These are phyloP conservation scores for Fraxinus xanthoxyloides DNA, from an alignment of 305 asterid species.

Conservation along the genomic window DNA sequence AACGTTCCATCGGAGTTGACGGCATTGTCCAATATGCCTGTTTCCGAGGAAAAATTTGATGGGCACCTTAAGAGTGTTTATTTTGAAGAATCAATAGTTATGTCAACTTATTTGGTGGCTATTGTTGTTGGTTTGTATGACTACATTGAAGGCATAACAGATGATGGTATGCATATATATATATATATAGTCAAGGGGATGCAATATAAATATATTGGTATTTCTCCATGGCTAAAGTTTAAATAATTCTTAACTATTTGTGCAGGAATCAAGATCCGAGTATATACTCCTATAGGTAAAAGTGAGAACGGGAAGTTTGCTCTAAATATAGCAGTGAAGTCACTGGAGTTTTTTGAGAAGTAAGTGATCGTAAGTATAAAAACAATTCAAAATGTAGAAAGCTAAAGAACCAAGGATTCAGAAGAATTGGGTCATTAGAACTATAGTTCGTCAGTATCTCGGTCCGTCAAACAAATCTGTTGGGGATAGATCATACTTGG, in stretches of 20 bases:
- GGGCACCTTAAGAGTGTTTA: conserved; percentile 30
- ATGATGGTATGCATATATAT: conserved; percentile 24
- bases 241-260: background rate
- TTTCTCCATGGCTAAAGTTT: background rate
- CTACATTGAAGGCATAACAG: conserved; percentile 32
- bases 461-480: background rate
- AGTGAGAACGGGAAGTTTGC: conserved; percentile 37
- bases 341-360: conserved; percentile 31
- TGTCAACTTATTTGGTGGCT: conserved; percentile 42
- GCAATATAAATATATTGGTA: background rate
- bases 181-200: background rate
- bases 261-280: conserved; percentile 37
- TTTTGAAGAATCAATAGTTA: conserved; percentile 34
- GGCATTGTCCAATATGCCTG: conserved; percentile 46
- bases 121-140: conserved; percentile 41
- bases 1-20: conserved; percentile 36
- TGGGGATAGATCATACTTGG: background rate
- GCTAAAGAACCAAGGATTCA: background rate
- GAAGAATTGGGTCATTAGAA: background rate
- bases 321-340: conserved; percentile 28
- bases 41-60: conserved; percentile 25
- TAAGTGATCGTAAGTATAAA: conserved; percentile 11
- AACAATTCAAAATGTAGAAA: background rate
- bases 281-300: conserved; percentile 36
- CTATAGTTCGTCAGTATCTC: background rate